phyloP scores from a whole-genome alignment of 306 rosid species.

The Geum urbanum region DNA sequence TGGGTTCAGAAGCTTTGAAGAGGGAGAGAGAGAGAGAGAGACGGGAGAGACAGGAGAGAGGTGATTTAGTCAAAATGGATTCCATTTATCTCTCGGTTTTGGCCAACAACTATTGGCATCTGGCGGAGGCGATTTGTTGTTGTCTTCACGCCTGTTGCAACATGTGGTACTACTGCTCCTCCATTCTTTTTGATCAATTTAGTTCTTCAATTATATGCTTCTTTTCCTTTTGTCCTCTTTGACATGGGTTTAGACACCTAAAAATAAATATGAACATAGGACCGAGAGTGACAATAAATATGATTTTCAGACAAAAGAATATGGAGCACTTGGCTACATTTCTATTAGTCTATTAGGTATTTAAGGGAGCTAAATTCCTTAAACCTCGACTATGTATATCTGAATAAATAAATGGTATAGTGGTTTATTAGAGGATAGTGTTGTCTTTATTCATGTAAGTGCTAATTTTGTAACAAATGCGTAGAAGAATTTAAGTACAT shows the following conservation, averaged over 20 bases:
- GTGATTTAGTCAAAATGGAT: constrained; percentile 20
- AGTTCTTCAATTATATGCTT: neutral
- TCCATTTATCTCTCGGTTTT: constrained; percentile 20
- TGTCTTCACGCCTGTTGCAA: constrained; percentile 16
- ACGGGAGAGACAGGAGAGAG: neutral
- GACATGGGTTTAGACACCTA: neutral
- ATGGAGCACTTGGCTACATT: neutral
- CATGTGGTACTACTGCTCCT: constrained; percentile 11
- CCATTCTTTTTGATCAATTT: neutral
- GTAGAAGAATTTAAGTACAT: no score
- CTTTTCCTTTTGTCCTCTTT: neutral
- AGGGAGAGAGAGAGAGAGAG: neutral
- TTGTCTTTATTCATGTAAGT: no score
- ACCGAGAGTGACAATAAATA: no score
- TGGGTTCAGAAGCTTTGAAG: neutral
- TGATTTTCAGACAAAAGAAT: neutral
- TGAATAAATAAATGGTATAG: no score
- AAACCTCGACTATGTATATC: no score
- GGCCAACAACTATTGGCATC: constrained; percentile 27
- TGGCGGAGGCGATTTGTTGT: constrained; percentile 4
- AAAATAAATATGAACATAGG: neutral
- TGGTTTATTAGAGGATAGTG: no score
- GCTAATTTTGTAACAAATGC: no score
- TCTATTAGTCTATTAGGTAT: neutral
- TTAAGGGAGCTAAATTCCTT: no score